Evolutionary conservation across 306 rosid species (phyloP).

Genomic region (Medicago lupulina): DNA sequence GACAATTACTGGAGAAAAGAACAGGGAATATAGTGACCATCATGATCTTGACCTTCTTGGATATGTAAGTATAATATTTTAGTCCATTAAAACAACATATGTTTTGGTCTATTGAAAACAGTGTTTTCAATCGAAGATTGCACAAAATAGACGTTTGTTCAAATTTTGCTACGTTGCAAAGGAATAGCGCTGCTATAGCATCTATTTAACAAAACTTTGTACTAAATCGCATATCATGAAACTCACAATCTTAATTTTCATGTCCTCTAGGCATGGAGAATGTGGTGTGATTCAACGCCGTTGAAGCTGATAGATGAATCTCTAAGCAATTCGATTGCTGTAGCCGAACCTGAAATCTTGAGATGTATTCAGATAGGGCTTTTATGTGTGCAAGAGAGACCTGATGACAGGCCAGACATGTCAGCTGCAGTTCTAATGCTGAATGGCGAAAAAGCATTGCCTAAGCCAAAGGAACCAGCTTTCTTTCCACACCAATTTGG

Average conservation of each 20-base stretch:
- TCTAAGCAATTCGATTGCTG: background rate
- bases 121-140: background rate
- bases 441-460: slow-evolving; percentile 50
- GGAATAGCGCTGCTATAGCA: background rate
- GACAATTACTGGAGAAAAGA: slow-evolving; percentile 56
- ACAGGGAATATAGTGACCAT: slow-evolving; percentile 43
- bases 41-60: slow-evolving; percentile 54
- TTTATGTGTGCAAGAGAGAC: slow-evolving; percentile 53
- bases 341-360: slow-evolving; percentile 24
- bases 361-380: slow-evolving; percentile 47
- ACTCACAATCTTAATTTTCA: slow-evolving; percentile 21
- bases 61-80: slow-evolving; percentile 50
- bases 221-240: background rate
- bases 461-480: slow-evolving; percentile 45
- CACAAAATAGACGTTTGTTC: background rate
- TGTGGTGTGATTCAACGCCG: slow-evolving; percentile 45
- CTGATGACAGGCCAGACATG: slow-evolving; percentile 51
- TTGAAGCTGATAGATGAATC: slow-evolving; percentile 44
- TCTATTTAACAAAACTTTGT: background rate
- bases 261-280: slow-evolving; percentile 45
- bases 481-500: slow-evolving; percentile 45
- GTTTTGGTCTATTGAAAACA: background rate
- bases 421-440: slow-evolving; percentile 46
- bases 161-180: background rate
- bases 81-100: background rate